phyloP scores from a whole-genome alignment of 2,329 filamentous ascomycete species.

The Nigrospora osmanthi region DNA sequence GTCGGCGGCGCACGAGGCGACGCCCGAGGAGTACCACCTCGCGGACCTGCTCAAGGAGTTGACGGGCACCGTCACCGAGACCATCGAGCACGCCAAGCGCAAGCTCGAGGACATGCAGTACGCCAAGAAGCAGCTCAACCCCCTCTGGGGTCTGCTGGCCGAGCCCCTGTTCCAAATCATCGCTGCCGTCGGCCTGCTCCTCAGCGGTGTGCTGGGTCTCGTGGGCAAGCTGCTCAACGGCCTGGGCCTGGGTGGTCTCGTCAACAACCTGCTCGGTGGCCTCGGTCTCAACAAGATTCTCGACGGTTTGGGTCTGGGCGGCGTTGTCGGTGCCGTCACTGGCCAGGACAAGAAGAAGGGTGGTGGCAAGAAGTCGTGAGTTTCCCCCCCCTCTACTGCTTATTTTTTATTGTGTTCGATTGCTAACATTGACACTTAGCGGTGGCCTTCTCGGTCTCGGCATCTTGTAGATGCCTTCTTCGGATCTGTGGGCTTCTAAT shows the following conservation, averaged over 20 bases:
- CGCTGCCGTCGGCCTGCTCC: conserved; percentile 69
- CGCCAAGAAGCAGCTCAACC: conserved; percentile 90
- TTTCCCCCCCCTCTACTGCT: background rate
- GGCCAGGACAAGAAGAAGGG: conserved; percentile 33
- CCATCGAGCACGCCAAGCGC: conserved; percentile 82
- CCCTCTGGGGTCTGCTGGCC: conserved; percentile 73
- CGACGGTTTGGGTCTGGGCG: conserved; percentile 60
- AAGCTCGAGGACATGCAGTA: conserved; percentile 88
- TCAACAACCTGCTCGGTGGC: conserved; percentile 72
- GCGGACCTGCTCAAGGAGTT: conserved; percentile 83
- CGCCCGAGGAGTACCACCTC: conserved; percentile 75
- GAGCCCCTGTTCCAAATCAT: conserved; percentile 92
- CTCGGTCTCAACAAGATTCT: conserved; percentile 71
- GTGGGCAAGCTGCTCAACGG: conserved; percentile 75
- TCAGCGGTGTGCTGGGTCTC: conserved; percentile 76
- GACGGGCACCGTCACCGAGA: conserved; percentile 70
- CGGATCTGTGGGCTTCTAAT: background rate
- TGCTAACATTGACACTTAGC: background rate
- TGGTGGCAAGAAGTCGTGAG: conserved; percentile 7
- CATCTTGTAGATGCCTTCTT: conserved; percentile 5
- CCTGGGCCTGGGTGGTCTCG: conserved; percentile 72
- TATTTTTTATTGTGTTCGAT: background rate
- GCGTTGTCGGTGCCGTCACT: conserved; percentile 31
- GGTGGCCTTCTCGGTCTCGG: conserved; percentile 9
- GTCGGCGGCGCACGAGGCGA: conserved; percentile 64